A percentile compares a stretch with the other conserved stretches of the same genome.
Evolutionary conservation across 305 asterid genomes (phyloP).

Genomic region (Fraxinus latifolia): DNA sequence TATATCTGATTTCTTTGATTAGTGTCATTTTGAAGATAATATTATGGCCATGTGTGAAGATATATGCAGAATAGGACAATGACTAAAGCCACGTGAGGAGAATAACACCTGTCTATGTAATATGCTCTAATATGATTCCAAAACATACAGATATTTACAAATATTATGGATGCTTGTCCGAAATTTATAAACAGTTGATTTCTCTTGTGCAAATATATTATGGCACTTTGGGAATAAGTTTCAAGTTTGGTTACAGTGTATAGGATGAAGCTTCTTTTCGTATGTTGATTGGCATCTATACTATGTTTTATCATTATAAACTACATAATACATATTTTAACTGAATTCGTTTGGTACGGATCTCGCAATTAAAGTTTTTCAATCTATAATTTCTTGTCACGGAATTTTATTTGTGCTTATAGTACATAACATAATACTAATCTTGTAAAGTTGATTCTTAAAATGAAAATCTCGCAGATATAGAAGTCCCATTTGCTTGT

Average conservation of each 20-base stretch:
- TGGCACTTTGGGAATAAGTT: neutral
- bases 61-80: neutral
- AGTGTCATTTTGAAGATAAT: neutral
- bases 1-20: neutral
- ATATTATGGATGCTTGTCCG: neutral
- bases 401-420: neutral
- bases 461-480: conserved; percentile 35
- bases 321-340: neutral
- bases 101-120: neutral
- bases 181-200: neutral
- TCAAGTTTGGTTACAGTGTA: neutral
- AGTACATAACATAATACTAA: neutral
- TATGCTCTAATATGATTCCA: neutral
- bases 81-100: neutral
- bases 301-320: neutral
- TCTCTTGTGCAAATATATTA: conserved; percentile 33
- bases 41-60: neutral
- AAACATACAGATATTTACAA: neutral
- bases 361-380: neutral
- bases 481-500: conserved; percentile 58
- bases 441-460: neutral
- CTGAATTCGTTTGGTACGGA: neutral
- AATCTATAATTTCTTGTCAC: neutral
- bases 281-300: neutral
- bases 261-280: neutral